These are phyloP conservation scores for Lepiota brunneoincarnata DNA, from an alignment of 768 basidiomycete species.

Conservation along the genomic window DNA sequence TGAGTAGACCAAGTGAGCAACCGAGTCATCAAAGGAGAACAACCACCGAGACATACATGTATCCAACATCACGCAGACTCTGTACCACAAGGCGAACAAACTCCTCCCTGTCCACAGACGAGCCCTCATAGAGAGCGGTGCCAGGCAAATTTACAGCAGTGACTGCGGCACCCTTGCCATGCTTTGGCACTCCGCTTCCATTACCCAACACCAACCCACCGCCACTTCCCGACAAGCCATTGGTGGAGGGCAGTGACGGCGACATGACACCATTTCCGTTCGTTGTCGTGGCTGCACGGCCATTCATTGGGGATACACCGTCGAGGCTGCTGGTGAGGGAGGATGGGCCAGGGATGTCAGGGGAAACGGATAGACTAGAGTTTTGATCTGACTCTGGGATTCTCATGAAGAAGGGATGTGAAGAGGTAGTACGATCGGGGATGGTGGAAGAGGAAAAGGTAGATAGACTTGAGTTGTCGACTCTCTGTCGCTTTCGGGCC, in stretches of 20 bases:
- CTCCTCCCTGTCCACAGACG: slow-evolving; percentile 82
- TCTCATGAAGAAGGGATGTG: slow-evolving; percentile 41
- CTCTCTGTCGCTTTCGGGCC: slow-evolving; percentile 72
- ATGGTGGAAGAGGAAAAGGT: slow-evolving; percentile 26
- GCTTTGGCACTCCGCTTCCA: slow-evolving; percentile 53
- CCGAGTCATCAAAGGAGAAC: slow-evolving; percentile 7
- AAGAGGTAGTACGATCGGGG: slow-evolving; percentile 26
- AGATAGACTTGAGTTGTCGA: slow-evolving; percentile 36
- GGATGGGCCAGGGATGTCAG: slow-evolving; percentile 53
- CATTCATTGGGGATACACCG: slow-evolving; percentile 29
- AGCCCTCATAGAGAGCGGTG: slow-evolving; percentile 74
- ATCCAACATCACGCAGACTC: slow-evolving; percentile 85
- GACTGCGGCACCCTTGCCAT: slow-evolving; percentile 41
- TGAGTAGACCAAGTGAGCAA: not conserved
- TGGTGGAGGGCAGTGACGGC: slow-evolving; percentile 25
- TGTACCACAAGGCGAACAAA: slow-evolving; percentile 88
- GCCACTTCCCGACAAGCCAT: slow-evolving; percentile 28
- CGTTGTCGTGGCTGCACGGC: slow-evolving; percentile 22
- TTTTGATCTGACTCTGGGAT: slow-evolving; percentile 49
- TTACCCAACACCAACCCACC: slow-evolving; percentile 12
- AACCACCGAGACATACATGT: slow-evolving; percentile 46
- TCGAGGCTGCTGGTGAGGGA: slow-evolving; percentile 24
- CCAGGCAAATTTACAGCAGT: slow-evolving; percentile 69
- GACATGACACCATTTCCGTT: slow-evolving; percentile 34
- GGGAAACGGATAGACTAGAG: slow-evolving; percentile 42